phyloP scores from a whole-genome alignment of 495 filamentous ascomycete species.

The Neurospora tetraspora region DNA sequence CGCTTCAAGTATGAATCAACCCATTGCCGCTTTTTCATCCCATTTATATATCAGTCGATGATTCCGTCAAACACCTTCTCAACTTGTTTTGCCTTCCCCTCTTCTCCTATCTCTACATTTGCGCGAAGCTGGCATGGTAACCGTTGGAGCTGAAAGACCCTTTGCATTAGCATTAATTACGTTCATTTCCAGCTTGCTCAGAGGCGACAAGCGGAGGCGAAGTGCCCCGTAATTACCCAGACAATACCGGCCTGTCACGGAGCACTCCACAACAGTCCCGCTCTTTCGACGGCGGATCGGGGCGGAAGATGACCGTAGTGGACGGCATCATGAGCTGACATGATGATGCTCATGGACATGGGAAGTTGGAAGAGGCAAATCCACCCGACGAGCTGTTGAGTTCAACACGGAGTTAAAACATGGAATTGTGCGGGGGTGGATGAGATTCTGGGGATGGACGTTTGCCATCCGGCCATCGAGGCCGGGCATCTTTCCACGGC shows the following conservation, averaged over 20 bases:
- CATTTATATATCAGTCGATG: background rate
- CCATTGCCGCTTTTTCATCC: background rate
- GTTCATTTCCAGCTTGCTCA: background rate
- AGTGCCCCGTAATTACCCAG: background rate
- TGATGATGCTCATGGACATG: background rate
- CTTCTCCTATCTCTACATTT: background rate
- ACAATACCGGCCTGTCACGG: background rate
- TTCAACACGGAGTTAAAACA: background rate
- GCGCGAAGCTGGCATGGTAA: background rate
- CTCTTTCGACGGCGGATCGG: background rate
- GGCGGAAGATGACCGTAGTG: background rate
- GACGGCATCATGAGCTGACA: background rate
- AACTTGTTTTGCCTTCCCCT: background rate
- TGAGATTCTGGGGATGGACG: background rate
- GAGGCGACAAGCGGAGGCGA: background rate
- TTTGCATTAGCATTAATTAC: background rate
- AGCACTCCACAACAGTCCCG: background rate
- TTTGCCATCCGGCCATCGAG: background rate
- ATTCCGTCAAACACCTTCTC: background rate
- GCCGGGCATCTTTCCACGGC: background rate
- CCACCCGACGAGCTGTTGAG: background rate
- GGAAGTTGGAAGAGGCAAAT: background rate
- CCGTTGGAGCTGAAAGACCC: background rate
- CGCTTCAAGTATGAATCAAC: background rate
- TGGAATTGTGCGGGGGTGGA: background rate